Base-by-base conservation (phyloP, 1,284 basidiomycete species). In the Leccinum cinnamomeum region DNA sequence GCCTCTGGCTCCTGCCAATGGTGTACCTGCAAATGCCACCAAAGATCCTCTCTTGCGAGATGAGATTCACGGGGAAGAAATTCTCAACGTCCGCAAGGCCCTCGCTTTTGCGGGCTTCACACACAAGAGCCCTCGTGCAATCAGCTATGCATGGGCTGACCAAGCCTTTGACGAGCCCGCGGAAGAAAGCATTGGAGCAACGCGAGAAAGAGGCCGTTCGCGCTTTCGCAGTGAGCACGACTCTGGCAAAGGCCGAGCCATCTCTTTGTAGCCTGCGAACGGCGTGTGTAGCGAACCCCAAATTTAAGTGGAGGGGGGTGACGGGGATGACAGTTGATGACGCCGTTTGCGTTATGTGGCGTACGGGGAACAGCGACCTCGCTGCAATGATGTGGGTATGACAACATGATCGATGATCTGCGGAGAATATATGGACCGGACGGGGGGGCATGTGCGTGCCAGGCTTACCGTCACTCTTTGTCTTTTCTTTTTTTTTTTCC, bases 81-180 rank as follows among this genome's bases (percentile, higher is more conserved):
- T 97, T 63, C 82, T 98, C 69, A 88, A 93, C 72, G 90, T 96
- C 67, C 88, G 96, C 70, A 98, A 98, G 78, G 88, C 89, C 66
- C 83, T 94, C 59, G 94, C 93, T 8, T 95, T 95, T 76, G 92
- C 91, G 59, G 92, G 92, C 51, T 94, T 94, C 78, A 94, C 92
- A 37, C 92, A 94, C 79, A 93, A 90, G 82, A 91, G 88, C 70
- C 91, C 91, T 63, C 86, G 90, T 65, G 82, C 82, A 58, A 84
- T 92, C 73, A 89, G 79, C 72, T 92, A 92, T 75, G 80, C 85
- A 66, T 82, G 87, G 69, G 89, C 85, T 61, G 89, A 91, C 76
- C 86, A 80, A 70, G 87, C 85, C 56, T 90, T 91, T 75, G 84
- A 84, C 68, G 79, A 80, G 60, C 77, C 79, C 67, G 79, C 82